Evolutionary conservation across 73 alveolate genomes (phyloP).

Genomic region (Paramecium sonneborni): DNA sequence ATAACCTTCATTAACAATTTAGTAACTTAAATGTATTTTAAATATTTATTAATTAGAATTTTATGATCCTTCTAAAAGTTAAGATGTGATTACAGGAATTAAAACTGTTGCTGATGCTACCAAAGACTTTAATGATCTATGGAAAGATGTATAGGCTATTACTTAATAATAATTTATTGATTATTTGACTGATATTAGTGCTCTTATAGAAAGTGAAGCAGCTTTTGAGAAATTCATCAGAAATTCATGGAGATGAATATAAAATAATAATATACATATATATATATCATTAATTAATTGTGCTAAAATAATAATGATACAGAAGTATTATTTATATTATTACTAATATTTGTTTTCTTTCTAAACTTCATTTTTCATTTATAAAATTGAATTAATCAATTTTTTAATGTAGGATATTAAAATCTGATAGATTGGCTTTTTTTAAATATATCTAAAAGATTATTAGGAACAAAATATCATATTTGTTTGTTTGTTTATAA

Average conservation of each 20-base stretch:
- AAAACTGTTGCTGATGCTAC: slow-evolving; percentile 73
- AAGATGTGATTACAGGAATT: slow-evolving; percentile 72
- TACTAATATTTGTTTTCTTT: no score
- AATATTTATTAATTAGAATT: slow-evolving; percentile 3
- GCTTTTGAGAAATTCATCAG: slow-evolving; percentile 83
- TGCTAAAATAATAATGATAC: background rate
- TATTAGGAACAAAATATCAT: no score
- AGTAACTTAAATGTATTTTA: background rate
- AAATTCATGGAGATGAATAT: slow-evolving; percentile 83
- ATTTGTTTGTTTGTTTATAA: no score
- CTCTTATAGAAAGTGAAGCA: slow-evolving; percentile 87
- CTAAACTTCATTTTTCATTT: no score
- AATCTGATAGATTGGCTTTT: no score
- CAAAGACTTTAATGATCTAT: slow-evolving; percentile 68
- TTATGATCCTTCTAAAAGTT: slow-evolving; percentile 67
- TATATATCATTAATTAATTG: background rate
- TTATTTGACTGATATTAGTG: slow-evolving; percentile 81
- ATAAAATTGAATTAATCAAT: no score
- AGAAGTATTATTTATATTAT: no score
- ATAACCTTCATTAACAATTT: background rate
- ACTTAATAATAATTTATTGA: slow-evolving; percentile 80
- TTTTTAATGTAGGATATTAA: no score
- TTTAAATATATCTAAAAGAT: no score
- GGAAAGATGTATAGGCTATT: slow-evolving; percentile 59
- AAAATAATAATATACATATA: background rate